Evolutionary conservation across 2,329 filamentous ascomycete genomes (phyloP).

Genomic region (Diaporthe longicolla): DNA sequence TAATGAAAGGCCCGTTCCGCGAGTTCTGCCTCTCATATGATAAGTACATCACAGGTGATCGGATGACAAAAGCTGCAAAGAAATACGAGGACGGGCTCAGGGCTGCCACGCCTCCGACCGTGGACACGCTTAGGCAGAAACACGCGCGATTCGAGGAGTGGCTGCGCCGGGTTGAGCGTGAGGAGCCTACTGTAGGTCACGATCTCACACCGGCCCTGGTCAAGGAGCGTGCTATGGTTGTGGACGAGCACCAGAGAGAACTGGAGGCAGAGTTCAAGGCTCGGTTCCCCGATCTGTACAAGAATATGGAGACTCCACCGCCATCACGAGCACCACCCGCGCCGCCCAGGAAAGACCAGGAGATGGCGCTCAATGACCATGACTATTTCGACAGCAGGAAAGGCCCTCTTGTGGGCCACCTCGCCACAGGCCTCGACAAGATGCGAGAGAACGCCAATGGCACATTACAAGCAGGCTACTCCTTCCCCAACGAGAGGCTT

Average conservation of each 20-base stretch:
- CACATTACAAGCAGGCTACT: conserved; percentile 33
- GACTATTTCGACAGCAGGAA: conserved; percentile 46
- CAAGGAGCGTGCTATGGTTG: conserved; percentile 56
- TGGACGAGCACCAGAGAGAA: conserved; percentile 61
- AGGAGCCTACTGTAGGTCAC: conserved; percentile 56
- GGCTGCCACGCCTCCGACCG: conserved; percentile 52
- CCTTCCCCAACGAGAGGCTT: conserved; percentile 34
- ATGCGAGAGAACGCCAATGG: conserved; percentile 48
- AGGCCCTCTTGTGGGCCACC: conserved; percentile 49
- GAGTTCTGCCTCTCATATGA: conserved; percentile 69
- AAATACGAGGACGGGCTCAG: conserved; percentile 57
- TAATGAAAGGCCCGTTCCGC: conserved; percentile 69
- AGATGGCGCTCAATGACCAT: conserved; percentile 39
- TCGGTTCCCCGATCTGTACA: conserved; percentile 61
- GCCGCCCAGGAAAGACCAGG: conserved; percentile 35
- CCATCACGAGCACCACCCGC: conserved; percentile 33
- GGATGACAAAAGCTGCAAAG: conserved; percentile 58
- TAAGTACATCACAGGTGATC: conserved; percentile 62
- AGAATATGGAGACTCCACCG: conserved; percentile 56
- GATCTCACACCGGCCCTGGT: conserved; percentile 57
- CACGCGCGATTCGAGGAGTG: conserved; percentile 61
- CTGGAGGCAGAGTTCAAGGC: conserved; percentile 65
- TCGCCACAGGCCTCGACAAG: conserved; percentile 52
- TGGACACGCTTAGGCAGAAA: conserved; percentile 48
- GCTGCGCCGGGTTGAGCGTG: conserved; percentile 59